Evolutionary conservation across 1,139 yeast species (phyloP).

Genomic region (Pichia sp.): DNA sequence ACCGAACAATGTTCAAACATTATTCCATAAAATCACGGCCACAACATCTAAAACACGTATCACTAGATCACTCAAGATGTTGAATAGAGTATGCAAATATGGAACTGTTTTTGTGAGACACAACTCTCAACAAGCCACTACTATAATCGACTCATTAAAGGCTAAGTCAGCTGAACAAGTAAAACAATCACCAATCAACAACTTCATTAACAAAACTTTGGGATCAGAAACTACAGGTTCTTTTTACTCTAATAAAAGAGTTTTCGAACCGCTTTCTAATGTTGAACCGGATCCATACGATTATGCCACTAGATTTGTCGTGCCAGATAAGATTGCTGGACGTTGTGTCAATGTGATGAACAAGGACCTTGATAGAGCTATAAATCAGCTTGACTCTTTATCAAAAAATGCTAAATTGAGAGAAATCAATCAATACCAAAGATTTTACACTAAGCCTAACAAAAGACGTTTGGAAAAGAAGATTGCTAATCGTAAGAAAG

Average conservation of each 20-base stretch:
- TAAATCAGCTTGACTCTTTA: constrained; percentile 30
- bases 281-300: constrained; percentile 19
- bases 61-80: no score
- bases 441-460: constrained; percentile 42
- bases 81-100: not conserved
- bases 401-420: constrained; percentile 33
- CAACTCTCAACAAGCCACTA: not conserved
- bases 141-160: constrained; percentile 4
- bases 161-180: not conserved
- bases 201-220: constrained; percentile 3
- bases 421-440: constrained; percentile 32
- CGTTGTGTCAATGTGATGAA: constrained; percentile 33
- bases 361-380: constrained; percentile 32
- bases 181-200: constrained; percentile 1
- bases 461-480: constrained; percentile 37
- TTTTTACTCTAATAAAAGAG: constrained; percentile 3
- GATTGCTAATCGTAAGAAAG: constrained; percentile 38
- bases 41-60: no score
- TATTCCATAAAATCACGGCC: no score
- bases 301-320: constrained; percentile 27
- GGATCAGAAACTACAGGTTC: constrained; percentile 1
- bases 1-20: no score
- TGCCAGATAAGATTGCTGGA: constrained; percentile 41
- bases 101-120: not conserved
- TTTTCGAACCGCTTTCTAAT: constrained; percentile 2